Percentiles rank a stretch among this genome's conserved stretches.
These are phyloP conservation scores for Albizia julibrissin DNA, from an alignment of 306 rosid genomes.

Conservation along the genomic window DNA sequence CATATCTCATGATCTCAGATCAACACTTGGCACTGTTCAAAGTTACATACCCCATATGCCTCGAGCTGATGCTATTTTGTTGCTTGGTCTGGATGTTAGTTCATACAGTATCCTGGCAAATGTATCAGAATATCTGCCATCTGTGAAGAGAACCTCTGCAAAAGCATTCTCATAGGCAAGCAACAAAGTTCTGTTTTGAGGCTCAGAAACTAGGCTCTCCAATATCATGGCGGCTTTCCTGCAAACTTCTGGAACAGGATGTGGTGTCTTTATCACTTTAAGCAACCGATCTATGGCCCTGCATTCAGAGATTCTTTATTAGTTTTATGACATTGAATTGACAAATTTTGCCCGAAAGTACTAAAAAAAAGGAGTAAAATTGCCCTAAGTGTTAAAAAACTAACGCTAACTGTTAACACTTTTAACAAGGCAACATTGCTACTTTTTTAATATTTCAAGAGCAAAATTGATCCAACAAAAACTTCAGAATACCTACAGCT, in stretches of 20 bases:
- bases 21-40: not conserved
- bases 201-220: constrained; percentile 95
- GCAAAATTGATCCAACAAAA: no score
- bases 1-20: not conserved
- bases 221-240: constrained; percentile 92
- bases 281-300: constrained; percentile 96
- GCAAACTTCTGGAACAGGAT: constrained; percentile 93
- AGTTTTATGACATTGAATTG: not conserved
- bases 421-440: no score
- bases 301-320: constrained; percentile 1
- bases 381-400: no score
- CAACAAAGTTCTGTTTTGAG: constrained; percentile 78
- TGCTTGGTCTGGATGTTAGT: constrained; percentile 85
- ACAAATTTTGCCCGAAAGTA: not conserved
- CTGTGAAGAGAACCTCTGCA: constrained; percentile 88
- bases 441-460: no score
- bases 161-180: constrained; percentile 90
- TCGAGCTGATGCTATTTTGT: constrained; percentile 77
- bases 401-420: no score
- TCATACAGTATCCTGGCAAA: constrained; percentile 93
- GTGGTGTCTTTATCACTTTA: constrained; percentile 80
- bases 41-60: constrained; percentile 98
- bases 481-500: no score
- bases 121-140: constrained; percentile 75
- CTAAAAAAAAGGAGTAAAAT: no score